Evolutionary conservation across 2,329 filamentous ascomycete species (phyloP), one percentile per base, ranked within the genome.

Genomic region (Penicillium frequentans): DNA sequence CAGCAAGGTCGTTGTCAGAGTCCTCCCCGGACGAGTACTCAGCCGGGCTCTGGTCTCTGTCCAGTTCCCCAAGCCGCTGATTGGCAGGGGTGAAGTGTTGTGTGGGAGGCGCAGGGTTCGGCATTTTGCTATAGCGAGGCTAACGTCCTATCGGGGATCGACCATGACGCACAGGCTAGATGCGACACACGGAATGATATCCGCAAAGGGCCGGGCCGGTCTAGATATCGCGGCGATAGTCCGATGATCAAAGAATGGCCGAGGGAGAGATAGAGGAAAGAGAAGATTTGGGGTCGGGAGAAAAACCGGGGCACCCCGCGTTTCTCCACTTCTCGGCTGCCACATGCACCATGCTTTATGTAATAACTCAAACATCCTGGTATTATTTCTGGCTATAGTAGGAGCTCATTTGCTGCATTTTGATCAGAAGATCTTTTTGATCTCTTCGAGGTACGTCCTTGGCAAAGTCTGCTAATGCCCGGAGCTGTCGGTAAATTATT

Each of bases 11-110:
- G 31, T 65, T 71, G 48, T 73, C 72, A n/a, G 70, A 73, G 29
- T 75, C 72, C 19, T 54, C 56, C n/a, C 63, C 70, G 19, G 73
- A 75, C 55, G 70, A 73, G 49, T 69, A 73, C 27, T 72, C 72
- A 44, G 68, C 70, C 16, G 66, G 63, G 50, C 70, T 74, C 19
- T 70, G 70, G 19, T 72, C 68, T 58, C 64, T 65, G 23, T 70
- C 68, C 26, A 56, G 54, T 54, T 70, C 66, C 44, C 52, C 63
- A 16, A 57, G 29, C 39, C 61, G 64, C 49, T 63, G 60, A 56
- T 58, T 60, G 52, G 60, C 42, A 47, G 60, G 46, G 66, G 62
- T 37, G 60, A 61, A 60, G 63, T 66, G 64, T 42, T 63, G 66
- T 29, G 60, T 55, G 49, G 60, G 58, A 58, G 64, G 46, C 57